Percentiles rank a stretch among this genome's conserved stretches.
phyloP scores from a whole-genome alignment of 352 stramenopile species.

The Phytophthora europaea region DNA sequence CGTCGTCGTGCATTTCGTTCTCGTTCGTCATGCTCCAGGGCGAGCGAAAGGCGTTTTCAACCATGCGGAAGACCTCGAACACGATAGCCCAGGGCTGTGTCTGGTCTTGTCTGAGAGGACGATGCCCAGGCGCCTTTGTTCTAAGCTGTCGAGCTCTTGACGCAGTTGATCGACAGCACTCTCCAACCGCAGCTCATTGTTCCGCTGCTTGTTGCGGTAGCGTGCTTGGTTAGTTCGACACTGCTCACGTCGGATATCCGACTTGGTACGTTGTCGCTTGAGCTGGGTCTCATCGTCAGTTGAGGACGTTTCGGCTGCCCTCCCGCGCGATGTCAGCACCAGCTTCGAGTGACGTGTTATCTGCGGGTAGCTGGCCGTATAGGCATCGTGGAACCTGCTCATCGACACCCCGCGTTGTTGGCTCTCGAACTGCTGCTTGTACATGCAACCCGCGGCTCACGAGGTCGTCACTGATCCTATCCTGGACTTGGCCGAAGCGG shows the following conservation, averaged over 20 bases:
- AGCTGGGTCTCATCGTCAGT: not conserved
- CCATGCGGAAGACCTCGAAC: conserved; percentile 3
- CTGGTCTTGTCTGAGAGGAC: conserved; percentile 2
- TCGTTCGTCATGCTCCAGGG: not conserved
- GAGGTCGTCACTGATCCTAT: not conserved
- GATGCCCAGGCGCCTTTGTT: not conserved
- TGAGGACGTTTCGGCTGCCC: not conserved
- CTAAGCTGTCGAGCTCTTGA: conserved; percentile 1
- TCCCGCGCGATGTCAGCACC: not conserved
- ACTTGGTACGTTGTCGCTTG: not conserved
- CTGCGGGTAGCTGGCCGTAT: not conserved
- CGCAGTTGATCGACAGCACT: conserved; percentile 2
- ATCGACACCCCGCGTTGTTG: not conserved
- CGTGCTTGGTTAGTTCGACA: conserved; percentile 24
- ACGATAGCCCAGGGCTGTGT: conserved; percentile 18
- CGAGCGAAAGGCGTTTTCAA: not conserved
- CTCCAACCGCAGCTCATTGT: conserved; percentile 5
- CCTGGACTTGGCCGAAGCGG: not conserved
- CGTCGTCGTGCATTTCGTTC: not conserved
- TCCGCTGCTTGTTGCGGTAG: conserved; percentile 28
- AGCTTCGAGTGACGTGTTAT: not conserved
- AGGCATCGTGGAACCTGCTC: not conserved
- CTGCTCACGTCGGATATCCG: conserved; percentile 13
- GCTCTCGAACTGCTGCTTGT: not conserved
- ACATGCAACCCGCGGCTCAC: not conserved